phyloP scores from a whole-genome alignment of 169 alveolate genomes.

The Neospora caninum region DNA sequence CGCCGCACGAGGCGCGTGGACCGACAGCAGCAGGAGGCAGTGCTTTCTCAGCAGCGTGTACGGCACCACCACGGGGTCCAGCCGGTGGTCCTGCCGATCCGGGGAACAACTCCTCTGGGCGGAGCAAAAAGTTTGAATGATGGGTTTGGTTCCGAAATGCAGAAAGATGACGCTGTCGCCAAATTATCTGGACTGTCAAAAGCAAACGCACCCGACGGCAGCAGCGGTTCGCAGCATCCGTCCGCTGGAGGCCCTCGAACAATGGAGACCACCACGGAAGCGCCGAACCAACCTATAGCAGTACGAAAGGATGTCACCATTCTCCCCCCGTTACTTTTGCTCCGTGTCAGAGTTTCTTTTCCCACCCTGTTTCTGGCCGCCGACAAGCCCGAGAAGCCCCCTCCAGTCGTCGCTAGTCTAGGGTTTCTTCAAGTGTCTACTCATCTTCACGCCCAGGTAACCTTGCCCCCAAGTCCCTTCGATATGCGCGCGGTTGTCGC shows the following conservation, averaged over 20 bases:
- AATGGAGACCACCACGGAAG: background rate
- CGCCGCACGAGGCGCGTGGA: background rate
- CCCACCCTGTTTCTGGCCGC: constrained; percentile 24
- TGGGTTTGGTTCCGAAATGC: too few relatives aligned
- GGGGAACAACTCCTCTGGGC: too few relatives aligned
- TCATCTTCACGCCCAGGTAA: constrained; percentile 13
- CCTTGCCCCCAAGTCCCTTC: constrained; percentile 24
- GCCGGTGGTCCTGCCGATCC: too few relatives aligned
- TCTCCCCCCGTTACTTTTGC: constrained; percentile 8
- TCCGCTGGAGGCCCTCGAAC: background rate
- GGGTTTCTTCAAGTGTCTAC: constrained; percentile 39
- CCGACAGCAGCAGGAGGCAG: background rate
- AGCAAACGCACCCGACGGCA: background rate
- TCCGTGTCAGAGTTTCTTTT: constrained; percentile 7
- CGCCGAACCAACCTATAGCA: background rate
- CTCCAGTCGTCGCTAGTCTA: constrained; percentile 20
- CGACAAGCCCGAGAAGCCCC: background rate
- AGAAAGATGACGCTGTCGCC: background rate
- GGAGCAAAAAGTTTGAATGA: background rate
- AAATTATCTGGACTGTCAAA: background rate
- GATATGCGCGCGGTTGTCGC: constrained; percentile 27
- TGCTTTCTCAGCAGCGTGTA: background rate
- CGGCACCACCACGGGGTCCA: too few relatives aligned
- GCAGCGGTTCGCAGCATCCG: background rate
- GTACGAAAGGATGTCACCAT: background rate